Percentiles rank a stretch among this genome's conserved stretches.
phyloP scores from a whole-genome alignment of 2,329 filamentous ascomycete genomes.

The Trichophyton equinum region DNA sequence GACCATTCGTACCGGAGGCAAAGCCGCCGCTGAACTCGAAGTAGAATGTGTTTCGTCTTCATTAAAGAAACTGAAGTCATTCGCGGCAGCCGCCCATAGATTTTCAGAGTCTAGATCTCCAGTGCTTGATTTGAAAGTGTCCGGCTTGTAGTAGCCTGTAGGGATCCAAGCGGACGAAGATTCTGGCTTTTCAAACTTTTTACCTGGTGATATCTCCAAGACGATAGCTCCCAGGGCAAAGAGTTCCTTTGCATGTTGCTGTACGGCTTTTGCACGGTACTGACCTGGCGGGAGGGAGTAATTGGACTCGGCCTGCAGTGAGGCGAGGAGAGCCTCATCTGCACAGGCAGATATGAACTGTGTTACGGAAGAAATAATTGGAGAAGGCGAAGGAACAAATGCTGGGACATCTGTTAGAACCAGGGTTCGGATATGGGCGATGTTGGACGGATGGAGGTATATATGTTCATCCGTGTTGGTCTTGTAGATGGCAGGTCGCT shows the following conservation, averaged over 20 bases:
- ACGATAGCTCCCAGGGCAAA: conserved; percentile 46
- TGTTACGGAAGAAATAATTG: conserved; percentile 35
- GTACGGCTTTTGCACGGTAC: conserved; percentile 37
- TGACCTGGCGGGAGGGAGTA: conserved; percentile 48
- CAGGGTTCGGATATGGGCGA: conserved; percentile 43
- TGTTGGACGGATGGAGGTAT: conserved; percentile 42
- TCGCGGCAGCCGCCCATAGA: conserved; percentile 46
- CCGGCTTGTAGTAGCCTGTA: conserved; percentile 34
- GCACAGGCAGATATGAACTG: conserved; percentile 46
- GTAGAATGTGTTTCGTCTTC: conserved; percentile 32
- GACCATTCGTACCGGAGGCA: conserved; percentile 16
- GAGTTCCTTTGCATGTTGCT: conserved; percentile 37
- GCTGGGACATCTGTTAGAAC: conserved; percentile 46
- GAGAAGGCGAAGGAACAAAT: conserved; percentile 29
- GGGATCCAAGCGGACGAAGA: conserved; percentile 27
- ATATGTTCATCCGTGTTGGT: conserved; percentile 19
- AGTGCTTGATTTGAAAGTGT: conserved; percentile 42
- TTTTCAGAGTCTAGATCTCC: conserved; percentile 48
- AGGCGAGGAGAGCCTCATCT: conserved; percentile 42
- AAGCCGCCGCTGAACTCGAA: not conserved
- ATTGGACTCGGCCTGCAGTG: conserved; percentile 41
- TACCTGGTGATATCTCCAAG: conserved; percentile 39
- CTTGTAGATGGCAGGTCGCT: conserved; percentile 24
- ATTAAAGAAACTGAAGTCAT: conserved; percentile 51
- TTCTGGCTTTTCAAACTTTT: conserved; percentile 12